Evolutionary conservation across 495 filamentous ascomycete species (phyloP), one percentile per base, ranked within the genome.

Genomic region (Daldinia decipiens): DNA sequence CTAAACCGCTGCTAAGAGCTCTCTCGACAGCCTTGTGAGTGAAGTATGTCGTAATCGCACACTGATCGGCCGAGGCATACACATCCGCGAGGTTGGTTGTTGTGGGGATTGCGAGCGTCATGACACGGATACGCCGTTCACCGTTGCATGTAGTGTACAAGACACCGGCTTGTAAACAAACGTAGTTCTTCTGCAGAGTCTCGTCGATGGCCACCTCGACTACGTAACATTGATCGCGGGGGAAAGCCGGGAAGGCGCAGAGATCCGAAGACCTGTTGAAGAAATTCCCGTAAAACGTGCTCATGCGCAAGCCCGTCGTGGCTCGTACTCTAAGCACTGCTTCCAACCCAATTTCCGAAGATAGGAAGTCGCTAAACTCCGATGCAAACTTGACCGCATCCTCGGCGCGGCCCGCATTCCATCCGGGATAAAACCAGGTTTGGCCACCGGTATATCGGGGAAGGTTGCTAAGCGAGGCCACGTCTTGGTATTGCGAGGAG

Each of bases 151-250:
- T 98, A 32, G 95, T 99, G 79, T 98, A 96, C 38, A 99, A 87
- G 12, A 99, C 94, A 45, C 95, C 96, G n/a, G 94, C 91, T 78
- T 99, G 95, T 84, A 99, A 81, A 81, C 94, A 98, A 21, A 97
- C 91, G 62, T 95, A 89, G n/a, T 91, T 91, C 80, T 97, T 97
- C n/a, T 89, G 89, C 62, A 99, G 83, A 38, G 88, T 92, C 81
- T 99, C 95, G 78, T 99, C 95, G 68, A 99, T 98, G 7, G 95
- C 95, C 59, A 99, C 96, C 76, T 99, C 95, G 38, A 99, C 95
- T n/a, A 98, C 95, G 77, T 98, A 99, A 52, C 91, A 92, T 76
- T 99, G 95, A 76, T 99, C 95, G 76, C 95, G 89, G 19, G 95
- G 95, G 84, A 99, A 98, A 5, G 96, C 95, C 1, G 95, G 95